Evolutionary conservation across 179 eudicot species (phyloP).

Genomic region (Spinacia oleracea): DNA sequence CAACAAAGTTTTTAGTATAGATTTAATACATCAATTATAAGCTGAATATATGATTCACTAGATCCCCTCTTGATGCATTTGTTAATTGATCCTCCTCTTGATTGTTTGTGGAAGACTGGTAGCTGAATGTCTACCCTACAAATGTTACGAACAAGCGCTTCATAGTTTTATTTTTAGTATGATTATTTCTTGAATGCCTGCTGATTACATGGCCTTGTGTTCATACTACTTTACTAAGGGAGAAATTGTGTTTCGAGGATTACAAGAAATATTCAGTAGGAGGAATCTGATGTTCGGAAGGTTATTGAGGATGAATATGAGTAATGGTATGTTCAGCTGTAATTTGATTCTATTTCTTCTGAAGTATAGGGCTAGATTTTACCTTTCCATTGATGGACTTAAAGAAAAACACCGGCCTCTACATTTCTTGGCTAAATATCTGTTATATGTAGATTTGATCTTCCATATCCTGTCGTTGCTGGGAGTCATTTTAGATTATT

Average conservation of each 20-base stretch:
- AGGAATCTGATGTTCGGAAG: too few species aligned
- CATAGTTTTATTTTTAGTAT: neutral
- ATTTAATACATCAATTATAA: neutral
- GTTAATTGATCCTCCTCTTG: neutral
- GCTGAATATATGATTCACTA: neutral
- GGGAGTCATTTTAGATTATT: too few species aligned
- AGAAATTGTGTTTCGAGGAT: neutral
- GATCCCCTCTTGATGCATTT: neutral
- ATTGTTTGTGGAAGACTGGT: neutral
- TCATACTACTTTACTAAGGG: neutral
- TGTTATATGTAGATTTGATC: too few species aligned
- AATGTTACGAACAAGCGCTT: neutral
- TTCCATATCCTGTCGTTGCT: too few species aligned
- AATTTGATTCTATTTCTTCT: too few species aligned
- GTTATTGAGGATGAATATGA: too few species aligned
- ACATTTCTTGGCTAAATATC: too few species aligned
- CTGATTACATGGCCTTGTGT: neutral
- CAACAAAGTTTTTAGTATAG: too few species aligned
- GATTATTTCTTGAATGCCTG: neutral
- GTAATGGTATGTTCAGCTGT: too few species aligned
- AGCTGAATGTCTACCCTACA: neutral
- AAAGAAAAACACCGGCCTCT: neutral
- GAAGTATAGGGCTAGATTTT: neutral
- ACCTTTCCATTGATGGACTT: too few species aligned
- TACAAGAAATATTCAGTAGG: neutral